Conservation (phyloP, 2,329 filamentous ascomycete species). For the Allantophomopsis lycopodina region DNA sequence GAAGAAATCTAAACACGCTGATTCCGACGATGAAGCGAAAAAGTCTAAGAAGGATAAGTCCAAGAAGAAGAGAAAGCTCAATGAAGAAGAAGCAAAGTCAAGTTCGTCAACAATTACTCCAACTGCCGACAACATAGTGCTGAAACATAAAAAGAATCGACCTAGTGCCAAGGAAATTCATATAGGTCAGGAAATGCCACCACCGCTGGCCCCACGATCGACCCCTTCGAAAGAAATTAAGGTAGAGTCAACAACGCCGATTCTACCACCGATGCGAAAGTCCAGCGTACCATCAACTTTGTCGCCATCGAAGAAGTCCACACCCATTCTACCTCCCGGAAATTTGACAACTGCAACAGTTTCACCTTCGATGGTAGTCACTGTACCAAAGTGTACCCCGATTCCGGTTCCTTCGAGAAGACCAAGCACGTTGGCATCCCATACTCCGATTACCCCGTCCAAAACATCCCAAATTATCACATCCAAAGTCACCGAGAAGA, state of each 20-base stretch:
- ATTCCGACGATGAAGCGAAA: background rate
- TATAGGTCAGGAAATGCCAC: conserved; percentile 5
- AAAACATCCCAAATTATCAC: background rate
- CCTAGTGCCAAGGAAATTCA: conserved; percentile 3
- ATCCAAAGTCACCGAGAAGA: background rate
- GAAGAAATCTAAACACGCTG: background rate
- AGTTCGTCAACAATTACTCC: conserved; percentile 12
- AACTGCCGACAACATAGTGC: conserved; percentile 6
- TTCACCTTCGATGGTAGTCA: background rate
- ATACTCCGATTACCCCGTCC: background rate
- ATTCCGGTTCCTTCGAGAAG: background rate
- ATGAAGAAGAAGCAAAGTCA: conserved; percentile 6
- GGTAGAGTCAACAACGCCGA: too few species aligned
- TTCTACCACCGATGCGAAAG: too few species aligned
- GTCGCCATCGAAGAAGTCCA: too few species aligned
- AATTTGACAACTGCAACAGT: background rate
- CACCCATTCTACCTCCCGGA: background rate
- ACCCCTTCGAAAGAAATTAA: too few species aligned
- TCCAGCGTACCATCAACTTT: too few species aligned
- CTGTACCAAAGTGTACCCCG: background rate
- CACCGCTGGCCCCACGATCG: background rate
- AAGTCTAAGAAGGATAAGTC: background rate
- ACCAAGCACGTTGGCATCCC: background rate
- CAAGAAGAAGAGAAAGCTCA: conserved; percentile 1
- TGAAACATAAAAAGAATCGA: conserved; percentile 11